Evolutionary conservation across 371 early-diverging fungal genomes (phyloP).

Genomic region (Mortierella sp.): DNA sequence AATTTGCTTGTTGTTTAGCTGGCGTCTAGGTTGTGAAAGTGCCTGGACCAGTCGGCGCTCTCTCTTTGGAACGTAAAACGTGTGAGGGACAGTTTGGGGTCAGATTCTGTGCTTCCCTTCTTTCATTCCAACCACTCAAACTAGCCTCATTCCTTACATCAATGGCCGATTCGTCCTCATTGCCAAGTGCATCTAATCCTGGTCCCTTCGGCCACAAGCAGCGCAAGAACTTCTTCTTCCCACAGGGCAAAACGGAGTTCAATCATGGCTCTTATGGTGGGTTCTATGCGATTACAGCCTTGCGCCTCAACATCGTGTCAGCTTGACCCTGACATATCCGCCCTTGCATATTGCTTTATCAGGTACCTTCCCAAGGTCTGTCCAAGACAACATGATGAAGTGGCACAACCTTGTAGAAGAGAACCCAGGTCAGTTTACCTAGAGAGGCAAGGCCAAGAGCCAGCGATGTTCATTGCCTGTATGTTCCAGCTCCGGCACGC

Average conservation of each 20-base stretch:
- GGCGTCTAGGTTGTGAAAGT: too few relatives aligned
- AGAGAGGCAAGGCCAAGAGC: too few relatives aligned
- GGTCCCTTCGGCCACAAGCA: constrained; percentile 56
- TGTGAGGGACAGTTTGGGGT: background rate
- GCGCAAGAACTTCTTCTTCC: constrained; percentile 57
- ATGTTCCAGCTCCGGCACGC: too few relatives aligned
- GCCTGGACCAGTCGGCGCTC: too few relatives aligned
- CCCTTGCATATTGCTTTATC: background rate
- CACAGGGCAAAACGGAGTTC: constrained; percentile 56
- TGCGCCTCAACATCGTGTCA: constrained; percentile 29
- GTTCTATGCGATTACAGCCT: constrained; percentile 11
- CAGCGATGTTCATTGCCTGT: too few relatives aligned
- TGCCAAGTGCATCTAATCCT: constrained; percentile 36
- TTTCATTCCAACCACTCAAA: constrained; percentile 17
- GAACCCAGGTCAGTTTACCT: constrained; percentile 48
- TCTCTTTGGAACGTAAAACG: too few relatives aligned
- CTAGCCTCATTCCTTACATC: constrained; percentile 44
- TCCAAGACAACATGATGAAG: constrained; percentile 39
- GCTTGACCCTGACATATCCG: background rate
- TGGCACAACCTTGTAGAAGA: constrained; percentile 42
- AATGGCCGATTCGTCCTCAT: constrained; percentile 38
- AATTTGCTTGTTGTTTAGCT: too few relatives aligned
- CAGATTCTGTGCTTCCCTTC: background rate
- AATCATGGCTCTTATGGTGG: constrained; percentile 61
- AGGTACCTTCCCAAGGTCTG: constrained; percentile 43